Percentiles rank a stretch among this genome's conserved stretches.
Evolutionary conservation across 345 rosid genomes (phyloP).

Genomic region (Eucalyptus polybractea): DNA sequence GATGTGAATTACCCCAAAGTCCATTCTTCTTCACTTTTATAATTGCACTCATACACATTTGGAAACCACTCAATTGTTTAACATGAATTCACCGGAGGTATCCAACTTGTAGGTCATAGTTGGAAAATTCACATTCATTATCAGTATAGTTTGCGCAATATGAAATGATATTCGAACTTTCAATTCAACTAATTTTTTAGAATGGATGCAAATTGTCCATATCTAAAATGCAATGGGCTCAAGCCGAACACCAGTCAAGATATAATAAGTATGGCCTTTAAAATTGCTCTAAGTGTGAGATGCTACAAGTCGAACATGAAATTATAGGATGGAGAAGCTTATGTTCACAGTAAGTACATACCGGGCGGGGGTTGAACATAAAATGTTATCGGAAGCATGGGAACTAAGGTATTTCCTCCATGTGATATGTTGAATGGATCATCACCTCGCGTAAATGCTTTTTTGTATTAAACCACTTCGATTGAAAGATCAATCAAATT

Average conservation of each 20-base stretch:
- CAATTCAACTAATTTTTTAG: neutral
- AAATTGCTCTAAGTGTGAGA: neutral
- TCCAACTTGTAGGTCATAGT: neutral
- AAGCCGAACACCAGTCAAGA: neutral
- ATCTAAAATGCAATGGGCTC: neutral
- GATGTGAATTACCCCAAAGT: neutral
- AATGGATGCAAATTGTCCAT: neutral
- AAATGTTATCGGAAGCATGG: neutral
- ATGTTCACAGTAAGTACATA: neutral
- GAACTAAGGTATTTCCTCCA: neutral
- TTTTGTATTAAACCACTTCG: neutral
- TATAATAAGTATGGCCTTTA: neutral
- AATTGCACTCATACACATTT: neutral
- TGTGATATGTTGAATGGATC: neutral
- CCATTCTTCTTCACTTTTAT: neutral
- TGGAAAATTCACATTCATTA: neutral
- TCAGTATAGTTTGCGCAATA: neutral
- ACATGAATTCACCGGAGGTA: neutral
- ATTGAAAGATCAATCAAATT: neutral
- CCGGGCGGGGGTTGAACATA: neutral
- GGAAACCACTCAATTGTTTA: neutral
- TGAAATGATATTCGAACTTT: neutral
- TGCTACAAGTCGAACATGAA: neutral
- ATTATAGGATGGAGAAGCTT: neutral
- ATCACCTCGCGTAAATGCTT: neutral